Conservation (phyloP, 495 filamentous ascomycete species). For the Xylaria cubensis region DNA sequence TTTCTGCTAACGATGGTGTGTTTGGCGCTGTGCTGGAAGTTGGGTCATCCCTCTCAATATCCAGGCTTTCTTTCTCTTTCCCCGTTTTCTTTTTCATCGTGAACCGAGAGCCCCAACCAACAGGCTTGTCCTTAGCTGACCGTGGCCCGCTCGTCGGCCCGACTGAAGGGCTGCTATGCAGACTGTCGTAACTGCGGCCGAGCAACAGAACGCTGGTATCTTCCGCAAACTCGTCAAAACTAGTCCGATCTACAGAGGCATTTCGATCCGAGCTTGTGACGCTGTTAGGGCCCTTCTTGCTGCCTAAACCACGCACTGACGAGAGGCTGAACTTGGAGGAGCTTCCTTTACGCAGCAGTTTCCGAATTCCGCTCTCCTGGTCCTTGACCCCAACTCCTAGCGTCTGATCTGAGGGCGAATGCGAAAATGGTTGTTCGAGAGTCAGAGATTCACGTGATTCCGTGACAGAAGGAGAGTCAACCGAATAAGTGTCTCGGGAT, state of each 20-base stretch:
- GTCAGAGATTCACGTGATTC: constrained; percentile 75
- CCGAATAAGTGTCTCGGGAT: constrained; percentile 58
- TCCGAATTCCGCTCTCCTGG: constrained; percentile 64
- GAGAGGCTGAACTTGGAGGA: constrained; percentile 79
- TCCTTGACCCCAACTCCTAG: constrained; percentile 50
- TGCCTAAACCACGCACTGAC: constrained; percentile 62
- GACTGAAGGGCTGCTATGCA: constrained; percentile 48
- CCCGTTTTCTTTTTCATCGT: constrained; percentile 54
- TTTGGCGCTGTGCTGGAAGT: constrained; percentile 13
- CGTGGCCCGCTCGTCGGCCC: constrained; percentile 44
- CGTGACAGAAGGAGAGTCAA: constrained; percentile 67
- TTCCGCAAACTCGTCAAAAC: constrained; percentile 55
- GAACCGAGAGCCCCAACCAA: constrained; percentile 54
- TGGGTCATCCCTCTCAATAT: constrained; percentile 49
- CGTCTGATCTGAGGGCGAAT: constrained; percentile 68
- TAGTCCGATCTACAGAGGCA: constrained; percentile 50
- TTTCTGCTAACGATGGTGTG: constrained; percentile 16
- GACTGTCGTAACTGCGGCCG: constrained; percentile 53
- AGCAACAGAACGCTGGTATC: constrained; percentile 38
- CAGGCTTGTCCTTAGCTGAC: constrained; percentile 44
- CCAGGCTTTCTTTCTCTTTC: constrained; percentile 56
- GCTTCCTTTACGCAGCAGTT: constrained; percentile 79
- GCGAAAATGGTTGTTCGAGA: constrained; percentile 70
- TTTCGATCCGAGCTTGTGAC: constrained; percentile 53
- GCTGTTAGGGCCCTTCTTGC: constrained; percentile 65